phyloP scores from a whole-genome alignment of 2,329 filamentous ascomycete genomes.

The Xylaria sp. region DNA sequence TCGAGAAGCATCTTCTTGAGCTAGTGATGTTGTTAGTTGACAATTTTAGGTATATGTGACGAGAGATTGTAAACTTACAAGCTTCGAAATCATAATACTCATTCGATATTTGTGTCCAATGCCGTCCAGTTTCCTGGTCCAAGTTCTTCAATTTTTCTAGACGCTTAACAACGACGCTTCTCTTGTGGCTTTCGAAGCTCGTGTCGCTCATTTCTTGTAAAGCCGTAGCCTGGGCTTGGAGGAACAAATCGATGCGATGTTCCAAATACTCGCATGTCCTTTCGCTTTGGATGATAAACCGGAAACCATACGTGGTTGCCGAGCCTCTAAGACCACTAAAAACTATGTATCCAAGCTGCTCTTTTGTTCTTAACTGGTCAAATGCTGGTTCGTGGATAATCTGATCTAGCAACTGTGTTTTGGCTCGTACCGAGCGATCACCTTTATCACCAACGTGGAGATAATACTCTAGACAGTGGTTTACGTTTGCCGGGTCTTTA shows the following conservation, averaged over 20 bases:
- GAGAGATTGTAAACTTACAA: conserved; percentile 65
- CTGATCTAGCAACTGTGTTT: conserved; percentile 84
- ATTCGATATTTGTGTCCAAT: conserved; percentile 86
- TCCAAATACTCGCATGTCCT: conserved; percentile 86
- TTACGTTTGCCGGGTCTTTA: conserved; percentile 88
- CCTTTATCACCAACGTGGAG: conserved; percentile 76
- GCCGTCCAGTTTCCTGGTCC: conserved; percentile 81
- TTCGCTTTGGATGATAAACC: conserved; percentile 94
- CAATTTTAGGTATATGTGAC: not conserved
- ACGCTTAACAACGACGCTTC: conserved; percentile 85
- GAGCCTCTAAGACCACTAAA: conserved; percentile 81
- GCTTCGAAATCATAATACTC: conserved; percentile 92
- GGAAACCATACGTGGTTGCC: conserved; percentile 83
- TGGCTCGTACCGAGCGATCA: conserved; percentile 77
- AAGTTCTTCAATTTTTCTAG: conserved; percentile 95
- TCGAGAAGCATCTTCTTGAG: conserved; percentile 78
- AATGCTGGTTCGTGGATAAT: conserved; percentile 94
- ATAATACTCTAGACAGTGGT: conserved; percentile 85
- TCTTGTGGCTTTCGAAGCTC: conserved; percentile 91
- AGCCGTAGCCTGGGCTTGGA: conserved; percentile 72
- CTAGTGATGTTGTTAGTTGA: conserved; percentile 55
- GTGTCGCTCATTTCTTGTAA: conserved; percentile 81
- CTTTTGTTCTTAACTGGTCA: conserved; percentile 93
- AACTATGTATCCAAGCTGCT: conserved; percentile 97
- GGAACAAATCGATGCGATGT: conserved; percentile 85